A percentile compares a stretch with the other conserved stretches of the same genome.
Conservation (phyloP, 148 eudicot genomes). For the Chenopodium album region DNA sequence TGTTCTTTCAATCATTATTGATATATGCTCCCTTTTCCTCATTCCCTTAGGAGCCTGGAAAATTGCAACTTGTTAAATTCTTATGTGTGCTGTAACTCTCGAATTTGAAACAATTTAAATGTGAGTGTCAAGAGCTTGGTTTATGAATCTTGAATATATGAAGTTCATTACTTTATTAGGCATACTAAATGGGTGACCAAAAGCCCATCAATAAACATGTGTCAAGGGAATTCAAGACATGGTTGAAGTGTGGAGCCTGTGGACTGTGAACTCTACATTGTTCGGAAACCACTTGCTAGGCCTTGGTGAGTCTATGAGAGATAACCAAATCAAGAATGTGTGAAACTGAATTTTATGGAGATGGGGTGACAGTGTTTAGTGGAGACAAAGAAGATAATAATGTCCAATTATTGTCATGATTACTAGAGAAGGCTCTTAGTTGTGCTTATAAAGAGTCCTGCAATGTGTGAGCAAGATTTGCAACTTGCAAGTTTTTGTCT, state of each 20-base stretch:
- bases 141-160: neutral
- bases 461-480: neutral
- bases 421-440: neutral
- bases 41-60: neutral
- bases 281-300: neutral
- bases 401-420: neutral
- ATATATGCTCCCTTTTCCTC: neutral
- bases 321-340: neutral
- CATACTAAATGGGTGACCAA: neutral
- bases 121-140: neutral
- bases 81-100: neutral
- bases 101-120: neutral
- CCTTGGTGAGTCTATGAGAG: neutral
- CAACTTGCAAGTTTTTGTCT: neutral
- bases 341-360: neutral
- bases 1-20: neutral
- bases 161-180: neutral
- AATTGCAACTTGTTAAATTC: neutral
- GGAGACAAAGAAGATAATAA: neutral
- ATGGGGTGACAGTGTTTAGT: neutral
- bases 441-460: neutral
- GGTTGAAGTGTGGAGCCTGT: neutral
- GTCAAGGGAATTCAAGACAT: slow-evolving; percentile 6
- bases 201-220: neutral
- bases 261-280: neutral